These are phyloP conservation scores for Kitagawia praeruptora DNA, from an alignment of 129 eudicot species.

Conservation along the genomic window DNA sequence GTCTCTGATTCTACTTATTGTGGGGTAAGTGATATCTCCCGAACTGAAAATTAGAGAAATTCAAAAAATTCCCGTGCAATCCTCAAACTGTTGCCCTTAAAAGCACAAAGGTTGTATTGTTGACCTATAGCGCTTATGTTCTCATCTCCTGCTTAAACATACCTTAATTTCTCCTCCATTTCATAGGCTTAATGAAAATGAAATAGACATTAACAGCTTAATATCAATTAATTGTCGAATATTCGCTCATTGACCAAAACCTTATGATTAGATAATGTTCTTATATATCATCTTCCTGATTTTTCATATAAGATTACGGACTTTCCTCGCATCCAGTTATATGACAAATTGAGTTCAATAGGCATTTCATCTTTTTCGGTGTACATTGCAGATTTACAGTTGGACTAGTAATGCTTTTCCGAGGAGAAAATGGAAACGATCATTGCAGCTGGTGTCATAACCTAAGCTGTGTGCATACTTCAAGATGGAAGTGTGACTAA, in stretches of 20 bases:
- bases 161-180: background rate
- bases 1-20: constrained; percentile 44
- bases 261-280: background rate
- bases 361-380: background rate
- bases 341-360: background rate
- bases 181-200: background rate
- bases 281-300: background rate
- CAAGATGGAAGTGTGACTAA: constrained; percentile 63
- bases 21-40: constrained; percentile 44
- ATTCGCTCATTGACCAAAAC: background rate
- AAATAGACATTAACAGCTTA: background rate
- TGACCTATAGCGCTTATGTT: background rate
- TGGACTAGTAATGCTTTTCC: constrained; percentile 68
- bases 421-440: constrained; percentile 65
- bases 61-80: background rate
- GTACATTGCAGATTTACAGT: constrained; percentile 46
- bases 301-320: background rate
- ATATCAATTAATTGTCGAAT: background rate
- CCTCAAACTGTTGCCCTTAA: background rate
- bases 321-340: background rate
- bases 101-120: background rate
- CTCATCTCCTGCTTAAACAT: background rate
- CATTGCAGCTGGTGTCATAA: constrained; percentile 92
- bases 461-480: constrained; percentile 73
- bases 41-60: background rate